Percentiles rank a stretch among this genome's conserved stretches.
These are phyloP conservation scores for Pichia sp. DNA, from an alignment of 1,139 yeast genomes.

Conservation along the genomic window DNA sequence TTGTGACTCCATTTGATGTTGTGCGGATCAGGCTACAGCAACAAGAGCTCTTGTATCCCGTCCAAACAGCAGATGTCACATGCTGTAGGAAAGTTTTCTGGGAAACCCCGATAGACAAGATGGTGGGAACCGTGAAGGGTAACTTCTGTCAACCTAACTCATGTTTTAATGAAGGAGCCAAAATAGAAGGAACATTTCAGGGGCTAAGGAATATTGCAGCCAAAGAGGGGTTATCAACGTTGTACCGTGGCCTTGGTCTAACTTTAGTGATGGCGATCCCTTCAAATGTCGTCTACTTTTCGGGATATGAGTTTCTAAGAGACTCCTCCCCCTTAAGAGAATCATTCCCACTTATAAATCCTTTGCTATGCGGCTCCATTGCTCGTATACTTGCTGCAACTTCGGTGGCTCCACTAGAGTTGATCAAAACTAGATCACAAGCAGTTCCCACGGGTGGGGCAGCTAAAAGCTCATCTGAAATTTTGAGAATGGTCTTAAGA, in stretches of 20 bases:
- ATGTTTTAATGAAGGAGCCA: slow-evolving; percentile 24
- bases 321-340: slow-evolving; percentile 58
- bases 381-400: slow-evolving; percentile 86
- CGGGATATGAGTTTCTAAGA: slow-evolving; percentile 83
- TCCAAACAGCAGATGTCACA: slow-evolving; percentile 21
- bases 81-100: slow-evolving; percentile 34
- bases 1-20: slow-evolving; percentile 92
- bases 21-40: slow-evolving; percentile 87
- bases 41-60: slow-evolving; percentile 56
- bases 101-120: slow-evolving; percentile 22
- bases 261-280: slow-evolving; percentile 90
- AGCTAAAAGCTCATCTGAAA: slow-evolving; percentile 26
- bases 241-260: slow-evolving; percentile 86
- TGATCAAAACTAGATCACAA: slow-evolving; percentile 81
- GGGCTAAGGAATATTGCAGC: slow-evolving; percentile 61
- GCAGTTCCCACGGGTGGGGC: slow-evolving; percentile 51
- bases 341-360: slow-evolving; percentile 47
- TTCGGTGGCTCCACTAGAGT: slow-evolving; percentile 79
- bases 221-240: slow-evolving; percentile 66
- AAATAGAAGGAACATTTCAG: slow-evolving; percentile 51
- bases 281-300: slow-evolving; percentile 85
- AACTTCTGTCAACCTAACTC: slow-evolving; percentile 16
- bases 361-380: slow-evolving; percentile 76
- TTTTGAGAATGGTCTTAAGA: slow-evolving; percentile 41
- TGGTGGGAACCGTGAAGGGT: slow-evolving; percentile 21